Base-by-base conservation (phyloP, 306 rosid species). In the Fragaria vesca region DNA sequence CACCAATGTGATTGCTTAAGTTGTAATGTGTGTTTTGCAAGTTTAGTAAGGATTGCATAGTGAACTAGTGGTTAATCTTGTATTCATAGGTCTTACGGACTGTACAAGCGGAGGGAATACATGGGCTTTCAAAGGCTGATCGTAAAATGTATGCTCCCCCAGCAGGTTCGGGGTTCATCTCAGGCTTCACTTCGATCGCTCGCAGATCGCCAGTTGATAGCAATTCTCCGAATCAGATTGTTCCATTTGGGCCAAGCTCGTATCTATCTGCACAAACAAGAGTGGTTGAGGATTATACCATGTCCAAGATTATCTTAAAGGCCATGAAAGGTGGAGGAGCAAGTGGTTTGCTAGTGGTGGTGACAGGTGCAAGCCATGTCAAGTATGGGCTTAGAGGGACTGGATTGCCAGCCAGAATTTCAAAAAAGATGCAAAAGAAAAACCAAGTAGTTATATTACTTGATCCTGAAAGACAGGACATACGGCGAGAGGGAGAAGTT, bases 391-490 rank as follows among this genome's bases (percentile, higher is more conserved):
- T 89, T 70, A 87, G 92, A 84, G 98, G 98, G 75, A 95, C 97
- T 42, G 98, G 98, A 72, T 75, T 95, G 67, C 97, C 96, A 0
- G 97, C 98, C 60, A 95, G 98, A 88, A 88, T 95, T 86, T 95
- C 97, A 34, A 76, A 84, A 80, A 92, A 88, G 85, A 78, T 86
- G 50, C 97, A 86, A 66, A 95, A 92, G 95, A 92, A 92, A 91
- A 90, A 90, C 86, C 98, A 95, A 86, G 91, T 89, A 13, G 90
- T 92, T 67, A 78, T 95, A 83, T 83, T 95, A 62, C 97, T 95
- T 87, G 90, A 92, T 82, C 98, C 97, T 81, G 98, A 92, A 84
- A 82, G 98, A 85, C 98, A 95, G 76, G 85, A 84, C 72, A 92
- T 92, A 77, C 89, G 98, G 76, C 72, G 80, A 61, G 98, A 92